These are phyloP conservation scores for Neonectria ditissima DNA, from an alignment of 2,329 filamentous ascomycete species.

Conservation along the genomic window DNA sequence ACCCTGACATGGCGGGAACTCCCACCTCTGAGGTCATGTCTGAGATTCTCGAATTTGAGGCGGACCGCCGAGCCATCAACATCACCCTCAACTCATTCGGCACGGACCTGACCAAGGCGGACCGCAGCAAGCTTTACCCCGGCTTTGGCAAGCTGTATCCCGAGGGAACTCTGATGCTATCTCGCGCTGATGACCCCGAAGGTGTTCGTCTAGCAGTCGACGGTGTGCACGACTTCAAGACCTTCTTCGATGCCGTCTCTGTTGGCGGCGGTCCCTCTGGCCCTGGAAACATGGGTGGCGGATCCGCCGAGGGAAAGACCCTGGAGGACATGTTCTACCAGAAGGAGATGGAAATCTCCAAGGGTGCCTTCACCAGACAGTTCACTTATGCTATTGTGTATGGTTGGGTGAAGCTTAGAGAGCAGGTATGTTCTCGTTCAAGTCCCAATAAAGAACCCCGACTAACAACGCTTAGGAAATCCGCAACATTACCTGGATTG, in stretches of 20 bases:
- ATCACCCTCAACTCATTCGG: constrained; percentile 99
- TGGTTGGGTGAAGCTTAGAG: constrained; percentile 95
- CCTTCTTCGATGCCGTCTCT: constrained; percentile 92
- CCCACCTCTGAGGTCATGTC: constrained; percentile 96
- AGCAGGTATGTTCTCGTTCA: constrained; percentile 76
- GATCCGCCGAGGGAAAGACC: constrained; percentile 85
- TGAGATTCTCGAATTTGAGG: constrained; percentile 96
- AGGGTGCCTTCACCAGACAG: constrained; percentile 93
- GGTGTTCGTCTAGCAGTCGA: constrained; percentile 94
- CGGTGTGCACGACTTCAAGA: constrained; percentile 92
- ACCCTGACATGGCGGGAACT: constrained; percentile 86
- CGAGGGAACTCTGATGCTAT: constrained; percentile 94
- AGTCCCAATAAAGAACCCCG: constrained; percentile 14
- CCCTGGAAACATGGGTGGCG: constrained; percentile 85
- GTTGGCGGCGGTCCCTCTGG: constrained; percentile 77
- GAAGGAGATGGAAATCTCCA: constrained; percentile 99
- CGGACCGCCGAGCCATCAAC: constrained; percentile 96
- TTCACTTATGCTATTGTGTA: constrained; percentile 97
- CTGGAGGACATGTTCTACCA: constrained; percentile 98
- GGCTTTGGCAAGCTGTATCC: constrained; percentile 91
- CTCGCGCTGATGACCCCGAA: constrained; percentile 93
- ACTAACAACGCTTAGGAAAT: constrained; percentile 79
- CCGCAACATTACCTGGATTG: constrained; percentile 99
- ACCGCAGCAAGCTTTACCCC: constrained; percentile 96
- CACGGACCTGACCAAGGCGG: constrained; percentile 92